phyloP scores from a whole-genome alignment of 768 basidiomycete species.

The Termitomyces sp. region DNA sequence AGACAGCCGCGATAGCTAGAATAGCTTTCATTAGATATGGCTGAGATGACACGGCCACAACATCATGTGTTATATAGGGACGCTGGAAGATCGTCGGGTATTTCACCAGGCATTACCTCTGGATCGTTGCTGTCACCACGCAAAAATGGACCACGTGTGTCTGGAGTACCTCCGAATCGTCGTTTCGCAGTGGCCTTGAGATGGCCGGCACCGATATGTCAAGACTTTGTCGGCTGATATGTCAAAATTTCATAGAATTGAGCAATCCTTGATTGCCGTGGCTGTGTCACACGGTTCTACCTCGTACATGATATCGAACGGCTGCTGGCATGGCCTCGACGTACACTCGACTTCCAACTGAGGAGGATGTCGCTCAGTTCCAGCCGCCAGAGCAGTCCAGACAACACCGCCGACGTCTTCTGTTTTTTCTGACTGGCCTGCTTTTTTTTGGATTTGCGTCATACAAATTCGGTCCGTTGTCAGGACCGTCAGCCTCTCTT shows the following conservation, averaged over 20 bases:
- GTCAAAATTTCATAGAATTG: not conserved
- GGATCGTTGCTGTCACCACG: not conserved
- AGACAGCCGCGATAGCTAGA: constrained; percentile 7
- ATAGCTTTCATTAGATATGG: constrained; percentile 9
- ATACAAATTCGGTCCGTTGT: constrained; percentile 41
- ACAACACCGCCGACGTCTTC: constrained; percentile 18
- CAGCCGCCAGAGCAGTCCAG: constrained; percentile 17
- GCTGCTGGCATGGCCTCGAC: constrained; percentile 16
- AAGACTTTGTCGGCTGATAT: not conserved
- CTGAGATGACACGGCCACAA: not conserved
- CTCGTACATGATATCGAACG: not conserved
- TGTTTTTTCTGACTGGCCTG: constrained; percentile 30
- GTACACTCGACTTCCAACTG: constrained; percentile 12
- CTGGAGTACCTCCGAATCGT: not conserved
- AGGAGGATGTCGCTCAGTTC: constrained; percentile 18
- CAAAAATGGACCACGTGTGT: constrained; percentile 2
- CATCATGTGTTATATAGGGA: constrained; percentile 6
- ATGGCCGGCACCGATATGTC: not conserved
- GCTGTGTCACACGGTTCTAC: not conserved
- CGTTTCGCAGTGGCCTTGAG: not conserved
- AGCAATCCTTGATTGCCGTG: not conserved
- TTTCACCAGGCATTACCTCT: constrained; percentile 1
- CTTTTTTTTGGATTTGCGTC: constrained; percentile 30
- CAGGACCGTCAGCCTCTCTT: constrained; percentile 8
- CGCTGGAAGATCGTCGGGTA: constrained; percentile 8